phyloP scores from a whole-genome alignment of 2,329 filamentous ascomycete genomes.

The Hypoxylon sp. region DNA sequence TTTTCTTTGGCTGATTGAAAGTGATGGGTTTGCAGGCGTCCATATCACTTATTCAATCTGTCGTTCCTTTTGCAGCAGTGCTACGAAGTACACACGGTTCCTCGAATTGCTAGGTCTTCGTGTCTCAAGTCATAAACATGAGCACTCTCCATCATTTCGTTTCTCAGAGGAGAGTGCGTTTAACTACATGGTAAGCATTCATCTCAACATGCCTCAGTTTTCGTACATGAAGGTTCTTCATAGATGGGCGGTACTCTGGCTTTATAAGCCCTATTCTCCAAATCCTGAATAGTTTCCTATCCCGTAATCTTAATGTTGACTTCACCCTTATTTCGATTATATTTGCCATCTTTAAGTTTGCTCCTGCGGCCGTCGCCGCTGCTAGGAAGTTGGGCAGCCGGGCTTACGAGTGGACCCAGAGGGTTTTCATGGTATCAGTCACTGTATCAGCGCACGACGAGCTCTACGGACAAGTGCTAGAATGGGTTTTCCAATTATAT shows the following conservation, averaged over 20 bases:
- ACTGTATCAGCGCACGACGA: constrained; percentile 5
- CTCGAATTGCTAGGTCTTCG: no score
- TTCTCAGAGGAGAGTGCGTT: neutral
- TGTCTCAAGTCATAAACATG: neutral
- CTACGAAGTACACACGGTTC: neutral
- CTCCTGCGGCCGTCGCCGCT: neutral
- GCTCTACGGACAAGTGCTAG: constrained; percentile 6
- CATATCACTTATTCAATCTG: neutral
- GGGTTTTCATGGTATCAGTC: constrained; percentile 3
- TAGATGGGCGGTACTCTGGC: neutral
- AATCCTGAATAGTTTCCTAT: neutral
- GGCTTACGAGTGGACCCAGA: constrained; percentile 9
- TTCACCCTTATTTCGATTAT: constrained; percentile 8
- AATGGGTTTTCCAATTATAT: constrained; percentile 8
- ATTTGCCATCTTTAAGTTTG: constrained; percentile 4
- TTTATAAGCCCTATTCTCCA: neutral
- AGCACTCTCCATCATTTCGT: neutral
- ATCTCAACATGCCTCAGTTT: neutral
- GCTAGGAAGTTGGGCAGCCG: neutral
- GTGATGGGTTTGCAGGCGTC: neutral
- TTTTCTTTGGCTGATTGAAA: neutral
- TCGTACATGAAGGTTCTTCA: neutral
- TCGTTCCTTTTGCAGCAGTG: neutral
- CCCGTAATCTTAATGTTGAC: constrained; percentile 4
- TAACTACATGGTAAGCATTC: no score